phyloP scores from a whole-genome alignment of 306 rosid species.

The Fagus crenata region DNA sequence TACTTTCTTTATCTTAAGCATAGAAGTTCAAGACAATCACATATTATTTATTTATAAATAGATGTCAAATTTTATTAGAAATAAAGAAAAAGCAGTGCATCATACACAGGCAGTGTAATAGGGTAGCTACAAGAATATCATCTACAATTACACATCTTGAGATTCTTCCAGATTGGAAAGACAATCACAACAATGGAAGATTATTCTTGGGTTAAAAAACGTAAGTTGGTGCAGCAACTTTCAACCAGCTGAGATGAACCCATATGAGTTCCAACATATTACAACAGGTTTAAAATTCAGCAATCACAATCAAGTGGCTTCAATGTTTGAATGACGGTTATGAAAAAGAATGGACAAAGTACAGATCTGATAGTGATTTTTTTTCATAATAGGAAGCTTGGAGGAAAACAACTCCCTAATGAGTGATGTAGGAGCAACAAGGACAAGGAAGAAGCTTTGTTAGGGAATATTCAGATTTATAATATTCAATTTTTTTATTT shows the following conservation, averaged over 20 bases:
- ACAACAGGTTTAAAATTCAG: neutral
- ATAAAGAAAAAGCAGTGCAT: too few relatives aligned
- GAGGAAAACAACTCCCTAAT: neutral
- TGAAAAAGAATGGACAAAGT: neutral
- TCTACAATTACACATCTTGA: too few relatives aligned
- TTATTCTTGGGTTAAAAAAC: constrained; percentile 1
- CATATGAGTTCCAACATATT: neutral
- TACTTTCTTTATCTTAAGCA: constrained; percentile 5
- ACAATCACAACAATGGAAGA: constrained; percentile 3
- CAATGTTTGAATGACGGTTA: neutral
- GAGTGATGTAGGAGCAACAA: neutral
- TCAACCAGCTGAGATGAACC: constrained; percentile 11
- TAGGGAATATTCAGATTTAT: too few relatives aligned
- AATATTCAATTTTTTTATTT: too few relatives aligned
- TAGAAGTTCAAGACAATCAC: constrained; percentile 5
- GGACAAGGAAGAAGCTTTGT: too few relatives aligned
- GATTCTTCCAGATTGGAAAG: neutral
- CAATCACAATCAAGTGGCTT: neutral
- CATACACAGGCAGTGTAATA: too few relatives aligned
- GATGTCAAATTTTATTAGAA: too few relatives aligned
- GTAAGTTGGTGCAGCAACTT: neutral
- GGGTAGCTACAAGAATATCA: too few relatives aligned
- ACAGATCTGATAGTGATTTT: neutral
- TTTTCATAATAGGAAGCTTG: neutral
- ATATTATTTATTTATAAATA: neutral